Evolutionary conservation across 192 early-diverging fungal genomes (phyloP).

Genomic region (Linnemannia hyalina): DNA sequence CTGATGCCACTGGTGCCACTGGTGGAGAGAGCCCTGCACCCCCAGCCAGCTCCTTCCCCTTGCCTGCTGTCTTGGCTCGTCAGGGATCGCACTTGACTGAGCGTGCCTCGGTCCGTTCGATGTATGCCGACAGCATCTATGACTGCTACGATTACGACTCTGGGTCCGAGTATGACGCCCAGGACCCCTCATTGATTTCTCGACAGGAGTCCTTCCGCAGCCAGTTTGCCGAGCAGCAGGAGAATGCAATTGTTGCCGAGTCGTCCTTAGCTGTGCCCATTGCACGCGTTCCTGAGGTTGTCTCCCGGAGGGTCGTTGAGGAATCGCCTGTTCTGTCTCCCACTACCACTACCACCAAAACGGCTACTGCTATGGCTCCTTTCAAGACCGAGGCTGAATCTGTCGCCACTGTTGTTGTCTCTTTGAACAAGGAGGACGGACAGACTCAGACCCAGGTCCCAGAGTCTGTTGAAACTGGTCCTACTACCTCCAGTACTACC

Average conservation of each 20-base stretch:
- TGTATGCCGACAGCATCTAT: constrained; percentile 55
- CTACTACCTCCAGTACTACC: not conserved
- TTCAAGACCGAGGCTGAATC: not conserved
- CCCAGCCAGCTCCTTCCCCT: constrained; percentile 1
- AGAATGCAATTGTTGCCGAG: not conserved
- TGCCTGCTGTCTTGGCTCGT: constrained; percentile 35
- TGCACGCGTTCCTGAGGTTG: not conserved
- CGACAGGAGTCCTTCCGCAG: constrained; percentile 26
- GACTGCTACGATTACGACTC: constrained; percentile 56
- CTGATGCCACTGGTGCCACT: not conserved
- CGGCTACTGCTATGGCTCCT: not conserved
- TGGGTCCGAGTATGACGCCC: constrained; percentile 34
- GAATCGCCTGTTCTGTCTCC: not conserved
- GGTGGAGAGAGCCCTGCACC: not conserved
- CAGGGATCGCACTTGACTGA: constrained; percentile 42
- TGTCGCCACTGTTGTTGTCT: not conserved
- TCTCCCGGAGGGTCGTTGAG: not conserved
- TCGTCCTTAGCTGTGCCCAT: not conserved
- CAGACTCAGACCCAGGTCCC: not conserved
- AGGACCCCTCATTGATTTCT: not conserved
- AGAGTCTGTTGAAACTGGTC: not conserved
- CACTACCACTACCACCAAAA: not conserved
- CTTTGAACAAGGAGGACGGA: not conserved
- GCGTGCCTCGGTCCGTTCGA: constrained; percentile 40
- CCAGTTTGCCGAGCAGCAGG: not conserved